These are phyloP conservation scores for Cordyceps militaris DNA, from an alignment of 2,329 filamentous ascomycete genomes.

Conservation along the genomic window DNA sequence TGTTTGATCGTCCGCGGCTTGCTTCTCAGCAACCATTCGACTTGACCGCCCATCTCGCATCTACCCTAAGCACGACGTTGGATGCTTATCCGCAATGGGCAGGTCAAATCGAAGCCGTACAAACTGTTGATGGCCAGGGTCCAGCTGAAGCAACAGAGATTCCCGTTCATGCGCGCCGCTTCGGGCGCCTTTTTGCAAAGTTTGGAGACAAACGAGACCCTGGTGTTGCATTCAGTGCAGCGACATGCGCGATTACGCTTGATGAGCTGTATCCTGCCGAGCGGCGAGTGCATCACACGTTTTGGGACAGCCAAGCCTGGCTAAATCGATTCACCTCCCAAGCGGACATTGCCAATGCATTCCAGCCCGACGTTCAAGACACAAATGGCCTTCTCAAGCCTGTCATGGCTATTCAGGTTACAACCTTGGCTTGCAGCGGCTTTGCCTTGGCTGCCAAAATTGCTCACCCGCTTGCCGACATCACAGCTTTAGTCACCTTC, in stretches of 20 bases:
- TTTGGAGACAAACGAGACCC: slow-evolving; percentile 16
- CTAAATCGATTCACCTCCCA: no score
- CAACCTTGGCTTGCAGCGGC: slow-evolving; percentile 18
- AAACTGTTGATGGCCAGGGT: slow-evolving; percentile 11
- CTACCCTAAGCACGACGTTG: slow-evolving; percentile 6
- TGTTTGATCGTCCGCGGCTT: no score
- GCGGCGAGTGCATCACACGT: no score
- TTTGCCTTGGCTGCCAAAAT: slow-evolving; percentile 17
- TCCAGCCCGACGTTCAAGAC: background rate
- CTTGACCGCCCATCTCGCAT: no score
- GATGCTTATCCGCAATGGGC: slow-evolving; percentile 18
- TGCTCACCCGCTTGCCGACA: slow-evolving; percentile 21
- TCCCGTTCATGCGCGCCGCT: slow-evolving; percentile 17
- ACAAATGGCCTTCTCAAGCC: background rate
- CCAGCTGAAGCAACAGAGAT: slow-evolving; percentile 13
- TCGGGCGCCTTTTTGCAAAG: slow-evolving; percentile 18
- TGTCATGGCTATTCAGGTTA: slow-evolving; percentile 19
- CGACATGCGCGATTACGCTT: no score
- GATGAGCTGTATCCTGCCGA: no score
- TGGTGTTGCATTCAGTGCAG: slow-evolving; percentile 17
- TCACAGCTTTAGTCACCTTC: slow-evolving; percentile 16
- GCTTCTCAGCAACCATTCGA: no score
- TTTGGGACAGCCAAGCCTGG: no score
- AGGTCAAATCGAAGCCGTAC: slow-evolving; percentile 17
- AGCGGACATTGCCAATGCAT: slow-evolving; percentile 4